Evolutionary conservation across 352 stramenopile genomes (phyloP).

Genomic region (Globisporangium echinulatum): DNA sequence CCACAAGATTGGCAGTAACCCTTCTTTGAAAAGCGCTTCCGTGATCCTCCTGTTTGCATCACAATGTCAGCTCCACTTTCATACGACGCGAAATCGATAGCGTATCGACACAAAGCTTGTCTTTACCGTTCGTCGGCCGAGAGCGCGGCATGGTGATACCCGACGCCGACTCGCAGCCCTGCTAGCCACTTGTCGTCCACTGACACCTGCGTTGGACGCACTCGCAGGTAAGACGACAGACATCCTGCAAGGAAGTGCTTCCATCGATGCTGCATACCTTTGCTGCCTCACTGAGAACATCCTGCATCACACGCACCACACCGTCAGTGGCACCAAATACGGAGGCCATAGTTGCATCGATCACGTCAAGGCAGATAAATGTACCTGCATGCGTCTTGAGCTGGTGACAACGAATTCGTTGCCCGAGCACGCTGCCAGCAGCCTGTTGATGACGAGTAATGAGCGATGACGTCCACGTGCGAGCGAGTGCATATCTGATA

Average conservation of each 20-base stretch:
- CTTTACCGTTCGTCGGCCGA: constrained; percentile 18
- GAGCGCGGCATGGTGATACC: constrained; percentile 35
- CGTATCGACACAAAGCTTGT: neutral
- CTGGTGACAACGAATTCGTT: neutral
- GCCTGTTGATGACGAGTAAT: neutral
- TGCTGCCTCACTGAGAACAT: constrained; percentile 2
- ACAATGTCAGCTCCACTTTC: neutral
- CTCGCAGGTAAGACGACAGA: no score
- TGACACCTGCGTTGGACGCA: constrained; percentile 6
- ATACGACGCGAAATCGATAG: neutral
- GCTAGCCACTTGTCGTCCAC: constrained; percentile 8
- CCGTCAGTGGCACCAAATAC: no score
- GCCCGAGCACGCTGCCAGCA: neutral
- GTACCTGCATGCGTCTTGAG: constrained; percentile 7
- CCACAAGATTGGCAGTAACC: constrained; percentile 27
- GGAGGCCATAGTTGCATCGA: no score
- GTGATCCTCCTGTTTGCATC: constrained; percentile 16
- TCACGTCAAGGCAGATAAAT: neutral
- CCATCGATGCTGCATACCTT: no score
- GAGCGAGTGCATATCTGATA: neutral
- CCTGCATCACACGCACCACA: neutral
- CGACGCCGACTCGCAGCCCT: constrained; percentile 15
- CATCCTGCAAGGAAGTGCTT: no score
- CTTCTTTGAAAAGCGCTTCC: constrained; percentile 23
- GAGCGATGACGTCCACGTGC: neutral